These are phyloP conservation scores for Phaeosphaeria sp. DNA, from an alignment of 2,329 filamentous ascomycete genomes.

Conservation along the genomic window DNA sequence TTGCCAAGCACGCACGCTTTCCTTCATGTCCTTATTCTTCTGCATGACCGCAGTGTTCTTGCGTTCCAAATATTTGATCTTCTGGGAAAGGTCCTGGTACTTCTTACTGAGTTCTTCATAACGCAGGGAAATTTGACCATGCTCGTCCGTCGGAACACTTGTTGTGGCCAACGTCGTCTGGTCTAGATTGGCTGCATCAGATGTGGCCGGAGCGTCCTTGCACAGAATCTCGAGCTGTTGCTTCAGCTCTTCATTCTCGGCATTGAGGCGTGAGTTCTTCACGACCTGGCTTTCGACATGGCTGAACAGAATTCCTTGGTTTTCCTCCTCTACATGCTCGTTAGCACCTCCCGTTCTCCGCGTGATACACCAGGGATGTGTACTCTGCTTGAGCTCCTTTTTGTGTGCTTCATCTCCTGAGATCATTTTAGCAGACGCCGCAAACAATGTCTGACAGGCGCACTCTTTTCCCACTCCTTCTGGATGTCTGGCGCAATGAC, in stretches of 20 bases:
- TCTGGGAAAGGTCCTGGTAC: constrained; percentile 34
- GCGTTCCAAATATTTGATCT: constrained; percentile 40
- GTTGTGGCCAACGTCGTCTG: neutral
- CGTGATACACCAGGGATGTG: no score
- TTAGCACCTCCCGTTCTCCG: constrained; percentile 12
- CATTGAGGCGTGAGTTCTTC: constrained; percentile 31
- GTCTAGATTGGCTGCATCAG: neutral
- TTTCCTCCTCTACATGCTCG: constrained; percentile 32
- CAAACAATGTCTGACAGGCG: constrained; percentile 7
- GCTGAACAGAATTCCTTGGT: constrained; percentile 31
- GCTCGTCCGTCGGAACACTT: constrained; percentile 27
- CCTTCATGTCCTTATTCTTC: constrained; percentile 50
- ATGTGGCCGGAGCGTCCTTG: neutral
- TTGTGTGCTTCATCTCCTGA: constrained; percentile 35
- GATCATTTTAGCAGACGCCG: constrained; percentile 4
- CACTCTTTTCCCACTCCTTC: constrained; percentile 44
- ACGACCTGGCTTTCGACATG: constrained; percentile 35
- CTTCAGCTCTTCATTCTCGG: constrained; percentile 34
- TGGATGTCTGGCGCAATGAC: constrained; percentile 41
- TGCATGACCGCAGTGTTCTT: constrained; percentile 43
- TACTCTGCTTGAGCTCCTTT: constrained; percentile 36
- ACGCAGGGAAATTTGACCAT: constrained; percentile 34
- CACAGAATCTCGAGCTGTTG: neutral
- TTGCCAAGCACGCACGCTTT: constrained; percentile 48
- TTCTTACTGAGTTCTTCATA: constrained; percentile 43